Evolutionary conservation across 75 land plant species (phyloP).

Genomic region (Cryptomeria japonica): DNA sequence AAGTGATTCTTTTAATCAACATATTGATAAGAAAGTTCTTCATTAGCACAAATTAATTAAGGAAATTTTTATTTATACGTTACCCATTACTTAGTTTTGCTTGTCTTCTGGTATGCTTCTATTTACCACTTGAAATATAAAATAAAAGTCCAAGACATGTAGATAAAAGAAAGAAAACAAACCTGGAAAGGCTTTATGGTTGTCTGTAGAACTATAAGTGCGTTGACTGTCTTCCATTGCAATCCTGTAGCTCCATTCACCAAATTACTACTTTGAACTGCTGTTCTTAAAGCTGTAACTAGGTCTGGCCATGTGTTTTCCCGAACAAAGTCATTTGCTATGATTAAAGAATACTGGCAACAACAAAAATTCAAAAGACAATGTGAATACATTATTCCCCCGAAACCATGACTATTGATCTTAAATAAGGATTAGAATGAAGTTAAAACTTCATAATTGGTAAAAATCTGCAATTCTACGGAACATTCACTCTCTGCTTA

Average conservation of each 20-base stretch:
- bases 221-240: conserved; percentile 62
- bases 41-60: not conserved
- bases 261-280: conserved; percentile 62
- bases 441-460: not conserved
- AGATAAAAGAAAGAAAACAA: not conserved
- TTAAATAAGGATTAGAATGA: not conserved
- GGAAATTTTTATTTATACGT: not conserved
- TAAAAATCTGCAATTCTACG: not conserved
- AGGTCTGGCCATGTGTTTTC: conserved; percentile 83
- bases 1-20: not conserved
- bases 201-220: conserved; percentile 62
- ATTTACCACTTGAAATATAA: conserved; percentile 3
- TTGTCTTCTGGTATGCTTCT: not conserved
- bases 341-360: conserved; percentile 61
- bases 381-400: not conserved
- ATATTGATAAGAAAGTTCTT: not conserved
- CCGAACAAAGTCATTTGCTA: conserved; percentile 65
- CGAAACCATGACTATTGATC: not conserved
- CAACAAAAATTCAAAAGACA: conserved; percentile 8
- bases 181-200: conserved; percentile 84
- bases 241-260: conserved; percentile 26
- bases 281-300: conserved; percentile 60
- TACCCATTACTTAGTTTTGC: not conserved
- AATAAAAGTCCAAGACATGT: not conserved
- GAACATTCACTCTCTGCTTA: not conserved